phyloP scores from a whole-genome alignment of 2,329 filamentous ascomycete species.

The Talaromyces islandicus region DNA sequence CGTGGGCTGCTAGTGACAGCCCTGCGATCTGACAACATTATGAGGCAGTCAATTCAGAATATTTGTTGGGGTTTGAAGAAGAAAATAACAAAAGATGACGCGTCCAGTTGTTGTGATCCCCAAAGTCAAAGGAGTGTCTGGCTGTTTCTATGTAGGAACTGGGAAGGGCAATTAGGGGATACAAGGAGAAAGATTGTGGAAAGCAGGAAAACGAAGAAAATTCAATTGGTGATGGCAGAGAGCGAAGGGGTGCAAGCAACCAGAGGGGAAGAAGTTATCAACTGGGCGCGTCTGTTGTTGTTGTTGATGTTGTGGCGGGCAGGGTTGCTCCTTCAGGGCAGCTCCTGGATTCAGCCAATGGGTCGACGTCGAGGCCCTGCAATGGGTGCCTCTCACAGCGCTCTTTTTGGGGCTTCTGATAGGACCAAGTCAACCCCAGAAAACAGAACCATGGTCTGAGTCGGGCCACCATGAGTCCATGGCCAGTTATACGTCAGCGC shows the following conservation, averaged over 20 bases:
- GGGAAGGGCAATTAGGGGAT: background rate
- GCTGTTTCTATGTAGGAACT: background rate
- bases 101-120: background rate
- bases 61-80: background rate
- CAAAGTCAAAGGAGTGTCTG: background rate
- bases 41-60: background rate
- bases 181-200: background rate
- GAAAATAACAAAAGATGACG: background rate
- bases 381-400: background rate
- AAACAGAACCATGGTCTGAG: background rate
- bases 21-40: conserved; percentile 8
- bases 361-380: background rate
- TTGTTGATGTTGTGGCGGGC: background rate
- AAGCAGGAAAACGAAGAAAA: background rate
- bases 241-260: background rate
- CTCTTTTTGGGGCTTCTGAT: conserved; percentile 1
- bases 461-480: background rate
- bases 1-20: conserved; percentile 28
- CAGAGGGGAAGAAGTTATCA: background rate
- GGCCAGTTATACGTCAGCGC: background rate
- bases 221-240: background rate
- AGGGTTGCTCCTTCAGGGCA: background rate
- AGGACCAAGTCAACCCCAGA: background rate
- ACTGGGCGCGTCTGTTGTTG: background rate
- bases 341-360: background rate